A percentile compares a stretch with the other conserved stretches of the same genome.
These are phyloP conservation scores for Knoxia roxburghii DNA, from an alignment of 257 asterid species.

Conservation along the genomic window DNA sequence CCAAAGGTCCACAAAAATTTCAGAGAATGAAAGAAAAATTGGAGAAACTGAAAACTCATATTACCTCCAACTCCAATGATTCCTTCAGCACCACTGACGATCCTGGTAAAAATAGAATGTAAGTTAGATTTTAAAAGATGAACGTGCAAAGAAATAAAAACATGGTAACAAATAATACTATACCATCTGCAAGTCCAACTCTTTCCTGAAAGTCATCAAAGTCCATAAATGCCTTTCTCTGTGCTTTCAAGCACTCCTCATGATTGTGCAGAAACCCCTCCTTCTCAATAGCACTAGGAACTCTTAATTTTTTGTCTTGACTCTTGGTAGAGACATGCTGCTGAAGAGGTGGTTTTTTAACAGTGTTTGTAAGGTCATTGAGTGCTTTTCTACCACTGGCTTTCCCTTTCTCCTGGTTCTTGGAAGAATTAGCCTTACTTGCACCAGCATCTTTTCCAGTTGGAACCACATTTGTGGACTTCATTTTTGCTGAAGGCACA, in stretches of 20 bases:
- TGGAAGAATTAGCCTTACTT: constrained; percentile 28
- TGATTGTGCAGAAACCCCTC: constrained; percentile 79
- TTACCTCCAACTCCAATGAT: constrained; percentile 40
- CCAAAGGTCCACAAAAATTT: not conserved
- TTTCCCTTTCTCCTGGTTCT: constrained; percentile 46
- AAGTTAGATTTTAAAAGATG: not conserved
- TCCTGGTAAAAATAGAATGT: constrained; percentile 10
- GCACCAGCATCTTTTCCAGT: constrained; percentile 41
- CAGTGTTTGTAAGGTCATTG: constrained; percentile 69
- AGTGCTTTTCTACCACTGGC: constrained; percentile 66
- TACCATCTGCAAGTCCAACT: constrained; percentile 71
- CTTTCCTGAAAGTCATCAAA: constrained; percentile 53
- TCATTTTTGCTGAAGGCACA: constrained; percentile 40
- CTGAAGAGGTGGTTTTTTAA: constrained; percentile 42
- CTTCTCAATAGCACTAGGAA: constrained; percentile 33
- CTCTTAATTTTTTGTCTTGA: constrained; percentile 31
- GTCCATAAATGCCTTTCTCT: constrained; percentile 33
- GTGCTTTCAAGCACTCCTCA: constrained; percentile 65
- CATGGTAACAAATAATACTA: not conserved
- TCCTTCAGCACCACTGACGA: constrained; percentile 28
- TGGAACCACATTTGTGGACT: constrained; percentile 33
- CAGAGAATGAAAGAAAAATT: not conserved
- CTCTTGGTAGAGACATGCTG: constrained; percentile 30
- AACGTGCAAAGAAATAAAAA: not conserved
- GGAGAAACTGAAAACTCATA: not conserved